Percentiles rank a stretch among this genome's conserved stretches.
Conservation (phyloP, 441 rosid species). For the Mallotus repandus region DNA sequence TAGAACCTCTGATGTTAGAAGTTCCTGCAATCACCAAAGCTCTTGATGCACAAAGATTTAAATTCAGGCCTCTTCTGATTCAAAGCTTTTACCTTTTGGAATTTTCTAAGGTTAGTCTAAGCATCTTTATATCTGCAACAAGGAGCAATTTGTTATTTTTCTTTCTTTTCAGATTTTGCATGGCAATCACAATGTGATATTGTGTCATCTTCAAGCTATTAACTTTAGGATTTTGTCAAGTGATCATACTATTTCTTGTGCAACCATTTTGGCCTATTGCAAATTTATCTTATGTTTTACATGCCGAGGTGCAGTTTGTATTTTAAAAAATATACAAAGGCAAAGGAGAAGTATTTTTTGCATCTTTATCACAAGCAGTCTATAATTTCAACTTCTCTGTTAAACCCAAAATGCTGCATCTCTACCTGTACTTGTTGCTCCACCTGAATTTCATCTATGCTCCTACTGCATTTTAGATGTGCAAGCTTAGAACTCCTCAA, state of each 20-base stretch:
- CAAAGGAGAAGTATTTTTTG: not conserved
- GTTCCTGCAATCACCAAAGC: constrained; percentile 51
- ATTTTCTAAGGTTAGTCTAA: constrained; percentile 50
- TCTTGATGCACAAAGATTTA: constrained; percentile 67
- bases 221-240: not conserved
- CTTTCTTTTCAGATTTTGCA: not conserved
- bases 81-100: constrained; percentile 65
- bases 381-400: not conserved
- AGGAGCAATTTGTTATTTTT: not conserved
- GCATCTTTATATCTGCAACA: not conserved
- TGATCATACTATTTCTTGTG: not conserved
- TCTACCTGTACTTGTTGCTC: too few species aligned
- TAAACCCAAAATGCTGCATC: not conserved
- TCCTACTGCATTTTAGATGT: too few species aligned
- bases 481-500: not conserved
- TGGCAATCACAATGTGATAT: not conserved
- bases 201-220: not conserved
- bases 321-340: not conserved
- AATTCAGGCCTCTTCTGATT: constrained; percentile 71
- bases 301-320: not conserved
- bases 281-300: not conserved
- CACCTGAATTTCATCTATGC: too few species aligned
- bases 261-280: not conserved
- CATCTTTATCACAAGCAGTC: not conserved
- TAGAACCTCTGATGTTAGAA: constrained; percentile 46